Evolutionary conservation across 139 green algal genomes (phyloP).

Genomic region (Ettlia oleoabundans): DNA sequence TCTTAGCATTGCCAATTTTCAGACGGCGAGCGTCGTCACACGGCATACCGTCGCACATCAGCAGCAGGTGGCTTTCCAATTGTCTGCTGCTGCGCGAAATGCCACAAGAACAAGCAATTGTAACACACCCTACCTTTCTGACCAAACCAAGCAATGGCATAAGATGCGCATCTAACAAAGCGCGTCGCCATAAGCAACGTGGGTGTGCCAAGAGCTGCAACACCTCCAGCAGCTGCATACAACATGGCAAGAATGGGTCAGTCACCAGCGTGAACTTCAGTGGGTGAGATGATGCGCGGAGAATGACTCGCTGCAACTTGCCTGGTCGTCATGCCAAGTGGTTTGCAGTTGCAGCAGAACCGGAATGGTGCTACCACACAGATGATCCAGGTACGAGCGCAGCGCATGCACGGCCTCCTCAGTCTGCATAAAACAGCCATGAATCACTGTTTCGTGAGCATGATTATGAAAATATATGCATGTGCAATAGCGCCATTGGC

Average conservation of each 20-base stretch:
- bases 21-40: too few relatives aligned
- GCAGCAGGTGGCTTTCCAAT: too few relatives aligned
- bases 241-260: too few relatives aligned
- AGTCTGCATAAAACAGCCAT: not conserved
- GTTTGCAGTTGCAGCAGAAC: not conserved
- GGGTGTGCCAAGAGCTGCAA: not conserved
- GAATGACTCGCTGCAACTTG: not conserved
- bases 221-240: not conserved
- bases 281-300: not conserved
- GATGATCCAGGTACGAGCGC: not conserved
- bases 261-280: not conserved
- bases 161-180: slow-evolving; percentile 12
- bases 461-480: too few relatives aligned
- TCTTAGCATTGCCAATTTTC: too few relatives aligned
- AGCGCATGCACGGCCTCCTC: slow-evolving; percentile 21
- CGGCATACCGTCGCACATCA: too few relatives aligned
- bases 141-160: slow-evolving; percentile 1
- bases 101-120: not conserved
- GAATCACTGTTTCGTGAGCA: too few relatives aligned
- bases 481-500: too few relatives aligned
- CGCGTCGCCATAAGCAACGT: not conserved
- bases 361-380: not conserved
- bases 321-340: not conserved
- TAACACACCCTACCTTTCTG: not conserved
- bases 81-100: not conserved